These are phyloP conservation scores for Ceratocystis smalleyi DNA, from an alignment of 2,329 filamentous ascomycete species.

Conservation along the genomic window DNA sequence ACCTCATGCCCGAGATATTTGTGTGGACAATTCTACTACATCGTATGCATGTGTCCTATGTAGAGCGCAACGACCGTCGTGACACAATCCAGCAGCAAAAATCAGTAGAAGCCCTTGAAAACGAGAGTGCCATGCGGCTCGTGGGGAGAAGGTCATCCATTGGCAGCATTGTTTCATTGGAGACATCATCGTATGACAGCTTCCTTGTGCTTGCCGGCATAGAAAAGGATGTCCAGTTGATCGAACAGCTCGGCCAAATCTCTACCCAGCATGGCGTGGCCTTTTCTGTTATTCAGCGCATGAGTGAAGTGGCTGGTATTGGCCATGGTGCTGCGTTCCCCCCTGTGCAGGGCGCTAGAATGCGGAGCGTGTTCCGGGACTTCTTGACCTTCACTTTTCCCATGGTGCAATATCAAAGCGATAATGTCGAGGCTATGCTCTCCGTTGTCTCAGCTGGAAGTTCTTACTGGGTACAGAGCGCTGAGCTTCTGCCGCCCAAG, in stretches of 20 bases:
- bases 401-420: slow-evolving; percentile 55
- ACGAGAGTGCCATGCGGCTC: slow-evolving; percentile 25
- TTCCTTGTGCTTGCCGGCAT: slow-evolving; percentile 37
- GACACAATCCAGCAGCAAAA: slow-evolving; percentile 43
- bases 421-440: slow-evolving; percentile 51
- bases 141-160: slow-evolving; percentile 41
- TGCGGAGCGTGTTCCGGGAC: slow-evolving; percentile 51
- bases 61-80: slow-evolving; percentile 44
- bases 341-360: slow-evolving; percentile 42
- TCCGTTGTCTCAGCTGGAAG: slow-evolving; percentile 38
- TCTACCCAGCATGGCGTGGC: slow-evolving; percentile 37
- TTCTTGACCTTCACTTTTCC: slow-evolving; percentile 52
- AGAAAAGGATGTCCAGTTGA: slow-evolving; percentile 36
- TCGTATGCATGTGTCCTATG: slow-evolving; percentile 48
- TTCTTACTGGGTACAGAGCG: slow-evolving; percentile 19
- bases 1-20: slow-evolving; percentile 59
- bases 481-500: slow-evolving; percentile 14
- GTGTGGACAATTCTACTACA: slow-evolving; percentile 68
- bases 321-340: slow-evolving; percentile 34
- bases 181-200: slow-evolving; percentile 42
- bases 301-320: slow-evolving; percentile 34
- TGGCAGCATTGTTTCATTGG: slow-evolving; percentile 46
- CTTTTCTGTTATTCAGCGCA: slow-evolving; percentile 37
- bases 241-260: slow-evolving; percentile 34
- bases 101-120: slow-evolving; percentile 41